Evolutionary conservation across 176 grass and related monocot species (phyloP).

Genomic region (Hordeum marinum): DNA sequence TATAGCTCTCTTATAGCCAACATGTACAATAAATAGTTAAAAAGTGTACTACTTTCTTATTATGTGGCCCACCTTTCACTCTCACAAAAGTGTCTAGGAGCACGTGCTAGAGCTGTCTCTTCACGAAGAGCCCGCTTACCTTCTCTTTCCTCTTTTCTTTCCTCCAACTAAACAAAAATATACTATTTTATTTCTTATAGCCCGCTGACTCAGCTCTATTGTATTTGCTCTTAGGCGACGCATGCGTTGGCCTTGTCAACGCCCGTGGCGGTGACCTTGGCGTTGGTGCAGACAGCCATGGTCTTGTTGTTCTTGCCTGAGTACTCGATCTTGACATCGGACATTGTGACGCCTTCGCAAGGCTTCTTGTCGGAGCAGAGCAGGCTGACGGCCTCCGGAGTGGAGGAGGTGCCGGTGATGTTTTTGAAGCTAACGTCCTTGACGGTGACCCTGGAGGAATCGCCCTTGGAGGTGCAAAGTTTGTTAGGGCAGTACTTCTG

Average conservation of each 20-base stretch:
- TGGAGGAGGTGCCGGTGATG: constrained; percentile 54
- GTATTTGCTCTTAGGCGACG: too few species aligned
- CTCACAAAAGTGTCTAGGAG: too few species aligned
- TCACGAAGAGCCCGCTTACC: too few species aligned
- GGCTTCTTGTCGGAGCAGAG: constrained; percentile 44
- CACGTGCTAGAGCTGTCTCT: too few species aligned
- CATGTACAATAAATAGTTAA: too few species aligned
- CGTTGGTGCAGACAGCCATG: background rate
- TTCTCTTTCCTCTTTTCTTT: too few species aligned
- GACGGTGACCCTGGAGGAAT: constrained; percentile 45
- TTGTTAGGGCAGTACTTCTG: constrained; percentile 73
- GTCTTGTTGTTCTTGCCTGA: constrained; percentile 3
- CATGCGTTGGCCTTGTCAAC: background rate
- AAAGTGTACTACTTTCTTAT: too few species aligned
- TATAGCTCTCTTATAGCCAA: too few species aligned
- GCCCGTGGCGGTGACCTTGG: background rate
- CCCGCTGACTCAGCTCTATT: too few species aligned
- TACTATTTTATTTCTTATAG: too few species aligned
- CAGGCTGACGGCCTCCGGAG: constrained; percentile 36
- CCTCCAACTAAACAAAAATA: too few species aligned
- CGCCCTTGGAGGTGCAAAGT: constrained; percentile 27
- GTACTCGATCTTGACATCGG: constrained; percentile 24
- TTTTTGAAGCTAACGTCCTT: constrained; percentile 44
- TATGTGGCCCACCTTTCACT: too few species aligned
- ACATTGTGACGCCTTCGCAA: constrained; percentile 31